Conservation (phyloP, 1,284 basidiomycete species). For the Fomitopsis betulina region DNA sequence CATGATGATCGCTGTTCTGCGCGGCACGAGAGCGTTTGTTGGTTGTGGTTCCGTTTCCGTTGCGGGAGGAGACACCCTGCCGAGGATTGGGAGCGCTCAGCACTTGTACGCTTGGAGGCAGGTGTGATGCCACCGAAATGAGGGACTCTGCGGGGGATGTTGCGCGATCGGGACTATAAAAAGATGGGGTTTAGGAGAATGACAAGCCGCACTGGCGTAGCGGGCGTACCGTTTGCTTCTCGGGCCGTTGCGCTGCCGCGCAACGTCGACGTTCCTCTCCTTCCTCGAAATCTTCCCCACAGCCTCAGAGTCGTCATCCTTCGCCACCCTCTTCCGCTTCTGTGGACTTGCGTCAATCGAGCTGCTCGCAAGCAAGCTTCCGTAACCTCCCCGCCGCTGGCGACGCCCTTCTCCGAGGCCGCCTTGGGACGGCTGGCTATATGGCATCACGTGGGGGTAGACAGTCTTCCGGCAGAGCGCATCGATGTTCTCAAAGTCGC, state of each 20-base stretch:
- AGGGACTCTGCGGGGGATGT: constrained; percentile 70
- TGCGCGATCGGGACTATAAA: constrained; percentile 42
- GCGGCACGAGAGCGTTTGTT: constrained; percentile 22
- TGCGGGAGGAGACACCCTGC: constrained; percentile 13
- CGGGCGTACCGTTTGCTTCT: constrained; percentile 55
- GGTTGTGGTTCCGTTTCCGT: constrained; percentile 21
- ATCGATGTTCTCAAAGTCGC: constrained; percentile 28
- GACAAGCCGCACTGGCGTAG: background rate
- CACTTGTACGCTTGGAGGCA: constrained; percentile 14
- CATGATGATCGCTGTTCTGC: constrained; percentile 21
- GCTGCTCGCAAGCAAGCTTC: constrained; percentile 18
- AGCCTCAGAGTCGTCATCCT: constrained; percentile 58
- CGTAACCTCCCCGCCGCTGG: constrained; percentile 34
- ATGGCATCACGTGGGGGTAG: constrained; percentile 68
- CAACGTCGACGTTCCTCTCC: constrained; percentile 33
- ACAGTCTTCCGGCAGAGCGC: constrained; percentile 58
- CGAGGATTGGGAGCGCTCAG: constrained; percentile 11
- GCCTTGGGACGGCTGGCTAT: constrained; percentile 57
- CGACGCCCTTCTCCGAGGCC: constrained; percentile 54
- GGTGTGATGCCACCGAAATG: constrained; percentile 61
- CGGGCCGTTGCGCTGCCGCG: constrained; percentile 43
- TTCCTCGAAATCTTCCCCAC: constrained; percentile 38
- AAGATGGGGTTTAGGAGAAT: background rate
- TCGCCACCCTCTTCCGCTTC: constrained; percentile 52
- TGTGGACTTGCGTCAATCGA: constrained; percentile 41